A percentile compares a stretch with the other conserved stretches of the same genome.
phyloP scores from a whole-genome alignment of 2,329 filamentous ascomycete species.

The Curvularia spicifera region DNA sequence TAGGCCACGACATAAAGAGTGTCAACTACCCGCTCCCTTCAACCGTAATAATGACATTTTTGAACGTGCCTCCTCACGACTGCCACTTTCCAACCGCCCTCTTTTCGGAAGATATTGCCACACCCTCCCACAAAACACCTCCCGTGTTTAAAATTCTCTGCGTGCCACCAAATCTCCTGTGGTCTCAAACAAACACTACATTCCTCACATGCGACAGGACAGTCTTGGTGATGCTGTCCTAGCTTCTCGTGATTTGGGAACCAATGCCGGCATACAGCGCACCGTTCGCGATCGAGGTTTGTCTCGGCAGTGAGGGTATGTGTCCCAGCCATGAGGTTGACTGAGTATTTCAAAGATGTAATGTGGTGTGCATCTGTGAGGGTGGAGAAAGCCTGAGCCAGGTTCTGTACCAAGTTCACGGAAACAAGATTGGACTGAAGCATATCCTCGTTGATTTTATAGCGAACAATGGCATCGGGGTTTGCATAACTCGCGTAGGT shows the following conservation, averaged over 20 bases:
- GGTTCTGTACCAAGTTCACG: slow-evolving; percentile 1
- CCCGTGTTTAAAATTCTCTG: slow-evolving; percentile 20
- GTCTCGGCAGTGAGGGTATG: slow-evolving; percentile 23
- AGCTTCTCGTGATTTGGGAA: slow-evolving; percentile 24
- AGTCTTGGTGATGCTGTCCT: slow-evolving; percentile 20
- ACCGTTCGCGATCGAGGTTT: slow-evolving; percentile 34
- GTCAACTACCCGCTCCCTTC: background rate
- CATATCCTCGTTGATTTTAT: background rate
- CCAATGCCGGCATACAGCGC: slow-evolving; percentile 23
- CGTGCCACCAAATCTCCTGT: slow-evolving; percentile 28
- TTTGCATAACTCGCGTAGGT: too few species aligned
- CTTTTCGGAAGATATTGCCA: slow-evolving; percentile 23
- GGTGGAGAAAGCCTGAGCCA: slow-evolving; percentile 18
- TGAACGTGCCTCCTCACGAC: slow-evolving; percentile 26
- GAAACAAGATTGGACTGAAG: background rate
- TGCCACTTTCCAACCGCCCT: slow-evolving; percentile 24
- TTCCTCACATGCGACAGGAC: slow-evolving; percentile 23
- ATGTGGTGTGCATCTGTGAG: slow-evolving; percentile 24
- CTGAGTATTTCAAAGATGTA: slow-evolving; percentile 19
- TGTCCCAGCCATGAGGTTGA: slow-evolving; percentile 11
- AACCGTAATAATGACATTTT: slow-evolving; percentile 16
- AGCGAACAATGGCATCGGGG: too few species aligned
- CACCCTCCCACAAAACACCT: slow-evolving; percentile 34
- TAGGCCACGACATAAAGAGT: background rate
- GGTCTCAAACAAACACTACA: slow-evolving; percentile 27